Conservation (phyloP, 176 grass and related monocot species). For the Oryza meridionalis region DNA sequence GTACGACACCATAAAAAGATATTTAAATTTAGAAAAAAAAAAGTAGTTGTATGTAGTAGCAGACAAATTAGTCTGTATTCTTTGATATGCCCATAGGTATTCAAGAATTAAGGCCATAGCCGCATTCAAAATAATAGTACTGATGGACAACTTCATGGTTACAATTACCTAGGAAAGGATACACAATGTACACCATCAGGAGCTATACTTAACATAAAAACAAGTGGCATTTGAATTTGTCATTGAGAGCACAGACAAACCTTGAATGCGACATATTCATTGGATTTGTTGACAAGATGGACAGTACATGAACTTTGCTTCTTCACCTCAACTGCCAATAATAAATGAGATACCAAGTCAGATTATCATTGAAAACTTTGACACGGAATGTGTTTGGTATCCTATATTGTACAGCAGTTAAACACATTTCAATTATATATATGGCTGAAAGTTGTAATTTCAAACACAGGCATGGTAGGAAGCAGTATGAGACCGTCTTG, state of each 20-base stretch:
- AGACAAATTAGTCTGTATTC: neutral
- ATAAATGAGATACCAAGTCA: slow-evolving; percentile 12
- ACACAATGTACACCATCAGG: neutral
- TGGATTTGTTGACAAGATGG: slow-evolving; percentile 81
- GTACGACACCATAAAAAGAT: neutral
- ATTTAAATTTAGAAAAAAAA: slow-evolving; percentile 5
- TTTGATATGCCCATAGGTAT: neutral
- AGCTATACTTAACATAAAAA: slow-evolving; percentile 12
- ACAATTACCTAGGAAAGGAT: neutral
- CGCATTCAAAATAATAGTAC: neutral
- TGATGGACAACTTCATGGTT: slow-evolving; percentile 9
- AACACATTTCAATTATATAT: neutral
- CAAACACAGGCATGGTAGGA: neutral
- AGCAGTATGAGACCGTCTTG: neutral
- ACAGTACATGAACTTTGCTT: slow-evolving; percentile 91
- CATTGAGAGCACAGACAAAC: slow-evolving; percentile 43
- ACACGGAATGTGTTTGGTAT: neutral
- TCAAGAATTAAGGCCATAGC: neutral
- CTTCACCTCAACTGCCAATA: slow-evolving; percentile 90
- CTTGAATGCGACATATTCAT: slow-evolving; percentile 92
- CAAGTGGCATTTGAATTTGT: neutral
- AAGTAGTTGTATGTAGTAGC: neutral
- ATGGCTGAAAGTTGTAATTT: neutral
- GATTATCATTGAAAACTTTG: slow-evolving; percentile 15
- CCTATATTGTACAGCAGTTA: neutral